These are phyloP conservation scores for Blumeria graminis DNA, from an alignment of 2,329 filamentous ascomycete species.

Conservation along the genomic window DNA sequence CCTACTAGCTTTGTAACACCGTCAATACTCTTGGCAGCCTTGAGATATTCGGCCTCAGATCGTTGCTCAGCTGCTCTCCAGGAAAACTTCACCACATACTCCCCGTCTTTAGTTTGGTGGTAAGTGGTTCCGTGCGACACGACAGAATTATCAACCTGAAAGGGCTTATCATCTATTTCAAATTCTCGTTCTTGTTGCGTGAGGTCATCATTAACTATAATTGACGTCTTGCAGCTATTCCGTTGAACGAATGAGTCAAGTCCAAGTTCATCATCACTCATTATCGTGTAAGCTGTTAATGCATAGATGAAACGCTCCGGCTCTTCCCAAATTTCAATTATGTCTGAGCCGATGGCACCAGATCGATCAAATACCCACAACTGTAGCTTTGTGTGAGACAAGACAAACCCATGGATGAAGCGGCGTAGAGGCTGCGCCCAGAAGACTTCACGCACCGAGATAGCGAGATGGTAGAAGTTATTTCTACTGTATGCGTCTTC, in stretches of 20 bases:
- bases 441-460: slow-evolving; percentile 10
- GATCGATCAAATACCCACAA: slow-evolving; percentile 15
- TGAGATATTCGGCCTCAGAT: too few relatives aligned
- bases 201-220: too few relatives aligned
- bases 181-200: too few relatives aligned
- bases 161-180: too few relatives aligned
- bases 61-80: slow-evolving; percentile 4
- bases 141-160: too few relatives aligned
- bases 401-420: slow-evolving; percentile 13
- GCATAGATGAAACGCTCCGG: slow-evolving; percentile 9
- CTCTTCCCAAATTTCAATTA: slow-evolving; percentile 15
- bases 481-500: too few relatives aligned
- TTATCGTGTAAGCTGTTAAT: background rate
- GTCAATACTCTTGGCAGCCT: too few relatives aligned
- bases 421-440: slow-evolving; percentile 17
- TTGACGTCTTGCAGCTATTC: background rate
- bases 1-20: background rate
- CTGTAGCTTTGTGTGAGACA: slow-evolving; percentile 8
- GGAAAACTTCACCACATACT: slow-evolving; percentile 15
- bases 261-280: background rate
- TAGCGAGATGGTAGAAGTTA: too few relatives aligned
- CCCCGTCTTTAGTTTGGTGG: slow-evolving; percentile 2
- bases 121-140: too few relatives aligned
- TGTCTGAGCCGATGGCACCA: slow-evolving; percentile 12
- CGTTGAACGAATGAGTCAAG: background rate